Evolutionary conservation across 305 asterid genomes (phyloP), one percentile per base, ranked within the genome.

Genomic region (Rubia peregrina): DNA sequence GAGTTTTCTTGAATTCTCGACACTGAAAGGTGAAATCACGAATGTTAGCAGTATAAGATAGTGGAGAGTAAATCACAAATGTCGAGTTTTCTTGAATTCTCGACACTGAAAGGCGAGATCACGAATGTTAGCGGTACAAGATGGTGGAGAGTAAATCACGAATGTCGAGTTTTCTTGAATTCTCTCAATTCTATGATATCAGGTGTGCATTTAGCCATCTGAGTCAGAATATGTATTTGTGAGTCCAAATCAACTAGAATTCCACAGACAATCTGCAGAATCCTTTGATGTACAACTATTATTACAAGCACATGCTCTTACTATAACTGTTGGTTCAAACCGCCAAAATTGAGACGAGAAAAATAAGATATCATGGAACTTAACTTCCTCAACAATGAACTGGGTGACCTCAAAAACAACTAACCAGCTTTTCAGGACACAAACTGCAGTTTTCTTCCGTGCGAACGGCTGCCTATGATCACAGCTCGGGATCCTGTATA

Each of bases 331-430:
- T 33, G 36, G 24, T 8, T 41, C 22, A 57, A 30, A 67, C 71
- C 51, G 61, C 21, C 40, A 56, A 67, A 67, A 57, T 33, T 60
- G 73, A 60, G 69, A 26, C 44, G 8, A 46, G 57, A 57, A 19
- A 44, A 7, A 17, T 12, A 13, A 48, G 16, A 16, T 6, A 46
- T 56, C 49, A 66, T 57, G 49, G 68, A 57, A 8, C n/a, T 53
- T 6, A 26, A 59, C 6, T 33, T 64, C 43, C 65, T 30, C 40
- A 13, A 2, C 7, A 67, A 43, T 44, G 73, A 57, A 59, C 38
- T 24, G 2, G 56, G 59, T 63, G 42, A 57, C 17, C 49, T 41
- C 67, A 56, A 73, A 6, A 46, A 40, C 33, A 49, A 65, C 59
- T 21, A 65, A 9, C 44, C 16, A 9, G 30, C 11, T n/a, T 24